Conservation (phyloP, 139 green algal genomes). For the Picochlorum sp. region DNA sequence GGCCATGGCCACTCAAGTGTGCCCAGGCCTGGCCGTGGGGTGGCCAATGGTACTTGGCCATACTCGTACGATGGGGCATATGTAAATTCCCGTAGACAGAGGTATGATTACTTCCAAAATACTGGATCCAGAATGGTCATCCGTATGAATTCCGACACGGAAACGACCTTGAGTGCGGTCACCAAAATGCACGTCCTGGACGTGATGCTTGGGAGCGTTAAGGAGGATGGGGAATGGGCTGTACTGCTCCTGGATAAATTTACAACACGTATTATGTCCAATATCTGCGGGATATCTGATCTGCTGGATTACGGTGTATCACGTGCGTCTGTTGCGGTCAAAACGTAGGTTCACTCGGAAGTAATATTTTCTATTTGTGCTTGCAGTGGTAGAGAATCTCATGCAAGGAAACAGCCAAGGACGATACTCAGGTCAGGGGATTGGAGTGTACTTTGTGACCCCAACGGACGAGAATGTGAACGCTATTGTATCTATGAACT, state of each 20-base stretch:
- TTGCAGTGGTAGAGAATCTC: conserved; percentile 71
- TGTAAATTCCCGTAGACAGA: no score
- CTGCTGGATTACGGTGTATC: conserved; percentile 54
- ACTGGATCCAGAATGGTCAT: not conserved
- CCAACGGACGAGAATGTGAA: conserved; percentile 50
- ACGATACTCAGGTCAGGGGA: conserved; percentile 15
- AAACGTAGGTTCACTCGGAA: not conserved
- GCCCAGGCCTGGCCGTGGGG: no score
- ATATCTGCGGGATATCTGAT: conserved; percentile 48
- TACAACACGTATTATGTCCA: conserved; percentile 60
- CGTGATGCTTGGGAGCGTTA: conserved; percentile 66
- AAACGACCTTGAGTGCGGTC: conserved; percentile 7
- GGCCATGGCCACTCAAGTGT: no score
- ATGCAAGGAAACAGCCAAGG: not conserved
- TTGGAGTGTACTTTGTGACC: conserved; percentile 82
- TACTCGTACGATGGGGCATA: no score
- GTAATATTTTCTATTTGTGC: not conserved
- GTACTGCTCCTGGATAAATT: conserved; percentile 73
- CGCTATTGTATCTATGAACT: conserved; percentile 42
- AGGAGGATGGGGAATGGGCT: conserved; percentile 52
- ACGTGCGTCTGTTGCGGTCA: conserved; percentile 15
- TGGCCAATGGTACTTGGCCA: no score
- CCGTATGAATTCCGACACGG: not conserved
- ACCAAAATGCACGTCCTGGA: conserved; percentile 15
- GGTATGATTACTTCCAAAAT: no score